Base-by-base conservation (phyloP, 441 rosid species). In the Hypseocharis bilobata region DNA sequence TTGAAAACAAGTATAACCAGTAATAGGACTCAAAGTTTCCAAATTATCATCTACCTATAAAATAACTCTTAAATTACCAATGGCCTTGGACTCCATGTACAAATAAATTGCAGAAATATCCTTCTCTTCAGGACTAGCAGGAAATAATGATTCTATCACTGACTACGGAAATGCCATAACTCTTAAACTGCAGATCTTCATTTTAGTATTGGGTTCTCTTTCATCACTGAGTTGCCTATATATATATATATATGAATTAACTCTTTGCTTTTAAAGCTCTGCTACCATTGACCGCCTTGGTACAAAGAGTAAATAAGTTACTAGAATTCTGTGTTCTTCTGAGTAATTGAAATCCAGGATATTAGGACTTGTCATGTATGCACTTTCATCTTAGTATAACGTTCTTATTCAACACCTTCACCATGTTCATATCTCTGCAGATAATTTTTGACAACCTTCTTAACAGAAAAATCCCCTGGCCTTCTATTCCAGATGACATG, bases 391-490 rank as follows among this genome's bases (percentile, higher is more conserved):
- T 16, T 49, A 49, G 10, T 45, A 14, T 42, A 63, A 36, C 65
- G 13, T 44, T 61, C 25, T 49, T 25, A 44, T 49, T 16, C 60
- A 47, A 60, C 47, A 67, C 64, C 40, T 72, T 72, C 40, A 54
- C 42, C 26, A 36, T 73, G 36, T 60, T 65, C 62, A 42, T 62
- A 70, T 47, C 36, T 62, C 34, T 76, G 68, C 89, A 87, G 96
- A 78, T 81, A 60, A 87, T 89, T 63, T 89, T 89, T 71, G 87
- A 89, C 78, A 89, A 89, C 76, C 87, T 89, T 76, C 90, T 89
- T 59, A 89, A 82, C 63, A 82, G 83, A 61, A 87, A 89, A 75
- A 83, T 89, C 68, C 89, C 91, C 3, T 89, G 94, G 96, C 96
- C 96, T 66, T 56, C 75, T 42, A 76, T 86, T 63, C 93, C 91